Evolutionary conservation across 2,329 filamentous ascomycete genomes (phyloP), one percentile per base, ranked within the genome.

Genomic region (Epicoccum nigrum): DNA sequence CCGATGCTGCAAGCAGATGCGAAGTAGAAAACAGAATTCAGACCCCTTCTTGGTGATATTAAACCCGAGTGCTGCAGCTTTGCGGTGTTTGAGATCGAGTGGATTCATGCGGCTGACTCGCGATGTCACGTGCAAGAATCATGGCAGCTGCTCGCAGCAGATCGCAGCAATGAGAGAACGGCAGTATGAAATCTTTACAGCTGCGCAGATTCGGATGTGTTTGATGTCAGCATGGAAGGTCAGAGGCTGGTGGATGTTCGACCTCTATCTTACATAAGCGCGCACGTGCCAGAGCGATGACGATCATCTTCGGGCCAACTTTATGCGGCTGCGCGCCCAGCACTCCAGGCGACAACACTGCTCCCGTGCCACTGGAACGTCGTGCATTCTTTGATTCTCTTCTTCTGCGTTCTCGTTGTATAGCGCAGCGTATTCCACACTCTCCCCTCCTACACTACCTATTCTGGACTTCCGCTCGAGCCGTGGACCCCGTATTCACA

Each of bases 231-330:
- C 12, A 2, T 4, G 19, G 12, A n/a, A 30, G 25, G 37, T 28
- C 35, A 30, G 35, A 17, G 9, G 17, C 8, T 7, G 11, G 13
- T 9, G 23, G 23, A 25, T 9, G 23, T 25, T 25, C 9, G 23
- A 25, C 6, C 28, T 5, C 4, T 13, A 9, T 21, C 16, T 51
- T 51, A 51, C 41, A 51, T 51, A 51, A 51, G 47, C 47, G 17
- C 16, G 42, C 48, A 51, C 48, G 48, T 46, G 35, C 37, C 28
- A 15, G 7, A n/a, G 5, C 39, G 42, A 45, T 51, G 48, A 51
- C 42, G 48, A 42, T 45, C 41, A 51, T 35, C 50, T 55, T 54
- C 46, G 51, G 45, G 51, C 51, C 49, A 51, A 45, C 48, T 38
- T 53, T 28, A 37, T 45, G 52, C 48, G 32, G 19, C 27, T 40